Evolutionary conservation across 108 stramenopile genomes (phyloP), one percentile per base, ranked within the genome.

Genomic region (Conticribra weissflogii): DNA sequence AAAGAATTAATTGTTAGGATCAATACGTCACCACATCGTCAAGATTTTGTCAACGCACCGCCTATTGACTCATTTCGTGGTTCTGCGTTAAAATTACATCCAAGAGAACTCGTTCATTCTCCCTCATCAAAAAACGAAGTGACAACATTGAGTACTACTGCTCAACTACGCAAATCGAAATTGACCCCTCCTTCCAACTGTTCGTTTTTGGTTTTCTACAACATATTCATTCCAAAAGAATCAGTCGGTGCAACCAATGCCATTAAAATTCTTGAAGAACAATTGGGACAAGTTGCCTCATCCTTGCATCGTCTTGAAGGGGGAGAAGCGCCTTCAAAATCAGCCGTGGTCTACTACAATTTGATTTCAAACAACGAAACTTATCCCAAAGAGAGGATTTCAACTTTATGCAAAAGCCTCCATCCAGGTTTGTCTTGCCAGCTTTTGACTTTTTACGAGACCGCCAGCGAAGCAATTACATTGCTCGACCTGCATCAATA

Each of bases 181-280:
- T 34, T 74, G 4, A 25, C 17, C 15, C 63, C 63, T 22, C 55
- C 72, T 8, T 7, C 36, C 32, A 58, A 57, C 8, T 48, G 63
- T n/a, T 53, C 68, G 19, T 54, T 66, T 22, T 61, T 70, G 34
- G 49, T 78, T 25, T 78, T 78, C 52, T 78, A 78, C 45, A 78
- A 78, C 60, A 58, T 78, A 2, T 78, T 55, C 59, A 78, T 78
- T 30, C 78, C 78, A 33, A 59, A 59, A 32, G 65, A 71, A 33
- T 15, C 54, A 30, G 54, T 17, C 15, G 78, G 50, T 25, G 62
- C 58, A 25, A 29, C 60, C 33, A 54, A 71, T 64, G 78, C 69
- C 65, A 66, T 66, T n/a, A 24, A 17, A 51, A 65, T 78, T 19
- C 16, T 78, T 8, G 61, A 14, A 36, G 78, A 78, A 54, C 78